Evolutionary conservation across 2,329 filamentous ascomycete genomes (phyloP).

Genomic region (Colletotrichum zoysiae): DNA sequence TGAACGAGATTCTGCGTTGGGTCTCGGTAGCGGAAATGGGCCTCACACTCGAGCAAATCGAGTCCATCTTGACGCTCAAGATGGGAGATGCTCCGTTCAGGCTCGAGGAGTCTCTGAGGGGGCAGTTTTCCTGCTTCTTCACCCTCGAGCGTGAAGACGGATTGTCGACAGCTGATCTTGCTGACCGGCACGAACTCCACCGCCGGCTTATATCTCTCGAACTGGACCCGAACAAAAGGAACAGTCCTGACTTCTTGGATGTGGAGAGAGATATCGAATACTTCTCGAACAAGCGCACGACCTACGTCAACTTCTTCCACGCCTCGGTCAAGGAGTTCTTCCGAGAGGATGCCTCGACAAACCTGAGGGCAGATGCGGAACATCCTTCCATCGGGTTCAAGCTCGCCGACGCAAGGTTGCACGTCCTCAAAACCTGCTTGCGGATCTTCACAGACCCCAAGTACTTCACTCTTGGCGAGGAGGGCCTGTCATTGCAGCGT

Average conservation of each 20-base stretch:
- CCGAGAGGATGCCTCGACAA: slow-evolving; percentile 49
- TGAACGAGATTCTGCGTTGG: slow-evolving; percentile 63
- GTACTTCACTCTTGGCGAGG: slow-evolving; percentile 40
- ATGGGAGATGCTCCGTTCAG: slow-evolving; percentile 57
- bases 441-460: slow-evolving; percentile 53
- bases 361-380: slow-evolving; percentile 32
- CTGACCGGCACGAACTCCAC: slow-evolving; percentile 53
- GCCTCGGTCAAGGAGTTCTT: slow-evolving; percentile 56
- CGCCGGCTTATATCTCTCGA: slow-evolving; percentile 37
- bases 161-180: slow-evolving; percentile 56
- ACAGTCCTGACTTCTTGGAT: slow-evolving; percentile 49
- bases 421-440: slow-evolving; percentile 55
- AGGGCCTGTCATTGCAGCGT: slow-evolving; percentile 43
- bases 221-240: slow-evolving; percentile 18
- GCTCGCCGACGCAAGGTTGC: slow-evolving; percentile 50
- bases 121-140: slow-evolving; percentile 62
- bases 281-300: slow-evolving; percentile 57
- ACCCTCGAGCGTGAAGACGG: slow-evolving; percentile 59
- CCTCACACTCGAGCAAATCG: slow-evolving; percentile 58
- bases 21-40: slow-evolving; percentile 59
- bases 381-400: slow-evolving; percentile 52
- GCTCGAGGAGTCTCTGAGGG: slow-evolving; percentile 58
- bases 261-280: slow-evolving; percentile 53
- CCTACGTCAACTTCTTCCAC: slow-evolving; percentile 56
- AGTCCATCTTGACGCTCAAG: slow-evolving; percentile 57